Evolutionary conservation across 164 flowering plant species (phyloP).

Genomic region (Berberis thunbergii): DNA sequence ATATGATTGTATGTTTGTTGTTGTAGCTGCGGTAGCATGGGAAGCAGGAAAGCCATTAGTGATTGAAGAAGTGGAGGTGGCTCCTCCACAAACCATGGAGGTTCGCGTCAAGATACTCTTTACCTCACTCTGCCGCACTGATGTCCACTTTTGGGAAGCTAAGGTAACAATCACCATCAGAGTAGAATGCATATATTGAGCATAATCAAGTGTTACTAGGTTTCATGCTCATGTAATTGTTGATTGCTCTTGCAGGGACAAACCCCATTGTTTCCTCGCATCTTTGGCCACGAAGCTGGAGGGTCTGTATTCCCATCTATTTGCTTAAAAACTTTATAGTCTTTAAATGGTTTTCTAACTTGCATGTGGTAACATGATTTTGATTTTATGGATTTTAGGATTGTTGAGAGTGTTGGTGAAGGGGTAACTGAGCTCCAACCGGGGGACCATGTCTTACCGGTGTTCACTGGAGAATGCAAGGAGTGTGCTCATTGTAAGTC

Average conservation of each 20-base stretch:
- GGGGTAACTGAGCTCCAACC: background rate
- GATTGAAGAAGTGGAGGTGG: conserved; percentile 47
- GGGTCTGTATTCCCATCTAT: conserved; percentile 27
- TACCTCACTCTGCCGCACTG: conserved; percentile 50
- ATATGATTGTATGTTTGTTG: no score
- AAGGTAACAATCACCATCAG: conserved; percentile 21
- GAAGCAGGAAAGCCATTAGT: conserved; percentile 51
- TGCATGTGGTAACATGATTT: background rate
- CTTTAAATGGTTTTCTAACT: background rate
- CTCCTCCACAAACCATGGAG: conserved; percentile 36
- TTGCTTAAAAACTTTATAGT: background rate
- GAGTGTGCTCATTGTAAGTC: conserved; percentile 19
- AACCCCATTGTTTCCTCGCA: conserved; percentile 42
- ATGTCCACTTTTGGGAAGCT: conserved; percentile 51
- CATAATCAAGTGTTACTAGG: background rate
- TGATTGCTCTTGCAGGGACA: conserved; percentile 29
- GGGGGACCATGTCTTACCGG: conserved; percentile 1
- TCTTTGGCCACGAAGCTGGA: conserved; percentile 51
- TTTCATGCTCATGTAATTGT: background rate
- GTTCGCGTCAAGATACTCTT: conserved; percentile 37
- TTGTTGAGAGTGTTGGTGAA: background rate
- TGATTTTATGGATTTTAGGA: background rate
- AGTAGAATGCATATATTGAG: no score
- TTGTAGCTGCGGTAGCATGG: conserved; percentile 50
- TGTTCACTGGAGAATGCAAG: conserved; percentile 4